Evolutionary conservation across 257 asterid genomes (phyloP), one percentile per base, ranked within the genome.

Genomic region (Nyctanthes arbortristis): DNA sequence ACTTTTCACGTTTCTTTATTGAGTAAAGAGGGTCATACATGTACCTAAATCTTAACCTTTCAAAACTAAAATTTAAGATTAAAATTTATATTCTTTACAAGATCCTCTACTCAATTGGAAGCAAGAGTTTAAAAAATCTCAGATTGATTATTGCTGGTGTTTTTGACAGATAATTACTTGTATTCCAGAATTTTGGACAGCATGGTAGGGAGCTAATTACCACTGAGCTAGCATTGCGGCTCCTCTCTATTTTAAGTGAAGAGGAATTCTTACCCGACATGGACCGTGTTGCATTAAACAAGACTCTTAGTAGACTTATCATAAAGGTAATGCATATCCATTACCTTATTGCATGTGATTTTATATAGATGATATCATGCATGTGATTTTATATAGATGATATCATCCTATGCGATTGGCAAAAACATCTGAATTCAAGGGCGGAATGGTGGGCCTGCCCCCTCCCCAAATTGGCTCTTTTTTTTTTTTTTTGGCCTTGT

Each of bases 141-240:
- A 89, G 95, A 88, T 91, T 84, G 84, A 84, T 83, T 85, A 91
- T 82, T 82, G 85, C 85, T 91, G 82, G 88, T 91, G 85, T 89
- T 90, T 73, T 93, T 89, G 96, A 91, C 97, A 93, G 98, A 93
- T 85, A 84, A 84, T 93, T 93, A 88, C 96, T 93, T 93, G 96
- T 93, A 76, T 93, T 90, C 98, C 97, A 93, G 97, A 93, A 85
- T 93, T 93, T 93, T 86, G 97, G 99, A 69, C 99, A 93, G 97
- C 99, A 93, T 79, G 97, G 84, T 65, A 93, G 99, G 84, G 99
- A 93, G 85, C 99, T 93, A 76, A 93, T 93, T 69, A 93, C 97
- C 7, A 82, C 97, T 33, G 99, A 93, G 90, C 90, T 93, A 71
- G 97, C 96, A 0, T 68, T 93, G 76, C 72, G 96, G 83, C 81